phyloP scores from a whole-genome alignment of 1,139 yeast genomes.

The Candida sp. region DNA sequence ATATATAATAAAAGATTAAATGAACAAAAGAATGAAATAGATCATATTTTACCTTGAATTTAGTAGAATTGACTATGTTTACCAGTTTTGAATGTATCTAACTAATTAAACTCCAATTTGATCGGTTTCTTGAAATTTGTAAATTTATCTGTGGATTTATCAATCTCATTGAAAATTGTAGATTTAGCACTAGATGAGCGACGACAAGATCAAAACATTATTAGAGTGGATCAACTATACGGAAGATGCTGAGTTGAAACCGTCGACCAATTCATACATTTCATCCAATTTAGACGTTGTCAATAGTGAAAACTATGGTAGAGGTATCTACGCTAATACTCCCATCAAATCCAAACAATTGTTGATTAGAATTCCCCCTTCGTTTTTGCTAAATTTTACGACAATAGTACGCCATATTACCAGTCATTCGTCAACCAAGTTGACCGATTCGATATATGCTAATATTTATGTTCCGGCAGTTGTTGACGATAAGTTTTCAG shows the following conservation, averaged over 20 bases:
- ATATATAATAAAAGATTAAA: not conserved
- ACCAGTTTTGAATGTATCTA: no score
- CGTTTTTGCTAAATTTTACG: constrained; percentile 56
- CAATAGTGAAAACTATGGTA: constrained; percentile 44
- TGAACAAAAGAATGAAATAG: not conserved
- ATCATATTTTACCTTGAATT: no score
- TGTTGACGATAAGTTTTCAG: constrained; percentile 17
- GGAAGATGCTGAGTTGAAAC: constrained; percentile 16
- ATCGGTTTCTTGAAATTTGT: no score
- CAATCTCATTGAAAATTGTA: not conserved
- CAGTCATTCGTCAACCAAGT: constrained; percentile 14
- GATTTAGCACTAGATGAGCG: constrained; percentile 1
- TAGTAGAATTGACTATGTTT: no score
- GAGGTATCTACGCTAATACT: constrained; percentile 53
- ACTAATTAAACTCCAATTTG: no score
- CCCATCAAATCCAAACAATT: constrained; percentile 35
- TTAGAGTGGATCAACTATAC: constrained; percentile 25
- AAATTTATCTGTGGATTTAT: no score
- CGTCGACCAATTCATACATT: constrained; percentile 21
- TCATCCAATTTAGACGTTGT: constrained; percentile 28
- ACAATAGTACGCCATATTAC: constrained; percentile 46
- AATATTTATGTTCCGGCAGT: constrained; percentile 18
- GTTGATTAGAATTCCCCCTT: constrained; percentile 55
- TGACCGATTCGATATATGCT: constrained; percentile 19
- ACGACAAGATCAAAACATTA: constrained; percentile 7